Conservation (phyloP, 805 yeast species). For the Ogataea naganishii region DNA sequence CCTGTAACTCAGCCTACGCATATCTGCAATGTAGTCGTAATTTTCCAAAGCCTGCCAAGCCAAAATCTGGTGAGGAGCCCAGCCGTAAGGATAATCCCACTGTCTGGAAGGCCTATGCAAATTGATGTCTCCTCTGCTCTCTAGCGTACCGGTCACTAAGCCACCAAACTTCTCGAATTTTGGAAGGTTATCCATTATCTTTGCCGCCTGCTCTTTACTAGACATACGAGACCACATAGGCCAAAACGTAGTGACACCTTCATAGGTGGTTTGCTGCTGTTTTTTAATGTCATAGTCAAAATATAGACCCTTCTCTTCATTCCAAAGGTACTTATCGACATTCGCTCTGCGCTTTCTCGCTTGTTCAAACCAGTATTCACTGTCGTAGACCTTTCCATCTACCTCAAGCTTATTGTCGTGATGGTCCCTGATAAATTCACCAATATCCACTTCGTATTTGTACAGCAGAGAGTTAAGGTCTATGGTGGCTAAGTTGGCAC, state of each 20-base stretch:
- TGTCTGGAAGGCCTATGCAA: constrained; percentile 79
- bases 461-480: constrained; percentile 81
- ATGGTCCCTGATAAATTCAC: constrained; percentile 41
- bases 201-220: constrained; percentile 57
- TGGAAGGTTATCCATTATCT: constrained; percentile 44
- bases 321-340: constrained; percentile 75
- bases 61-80: constrained; percentile 97
- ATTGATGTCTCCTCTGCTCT: constrained; percentile 64
- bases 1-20: constrained; percentile 67
- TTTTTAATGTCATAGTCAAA: constrained; percentile 73
- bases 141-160: constrained; percentile 70
- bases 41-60: constrained; percentile 82
- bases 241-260: constrained; percentile 88
- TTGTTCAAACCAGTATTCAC: constrained; percentile 51
- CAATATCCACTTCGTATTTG: constrained; percentile 86
- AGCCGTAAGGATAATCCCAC: constrained; percentile 97
- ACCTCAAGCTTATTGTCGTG: constrained; percentile 32
- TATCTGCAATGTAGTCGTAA: constrained; percentile 59
- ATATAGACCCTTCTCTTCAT: constrained; percentile 65
- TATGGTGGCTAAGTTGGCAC: constrained; percentile 85
- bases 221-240: constrained; percentile 81
- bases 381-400: constrained; percentile 11
- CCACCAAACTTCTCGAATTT: constrained; percentile 87
- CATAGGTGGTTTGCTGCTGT: constrained; percentile 52
- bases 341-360: constrained; percentile 46